Evolutionary conservation across 306 rosid species (phyloP).

Genomic region (Myrica gale): DNA sequence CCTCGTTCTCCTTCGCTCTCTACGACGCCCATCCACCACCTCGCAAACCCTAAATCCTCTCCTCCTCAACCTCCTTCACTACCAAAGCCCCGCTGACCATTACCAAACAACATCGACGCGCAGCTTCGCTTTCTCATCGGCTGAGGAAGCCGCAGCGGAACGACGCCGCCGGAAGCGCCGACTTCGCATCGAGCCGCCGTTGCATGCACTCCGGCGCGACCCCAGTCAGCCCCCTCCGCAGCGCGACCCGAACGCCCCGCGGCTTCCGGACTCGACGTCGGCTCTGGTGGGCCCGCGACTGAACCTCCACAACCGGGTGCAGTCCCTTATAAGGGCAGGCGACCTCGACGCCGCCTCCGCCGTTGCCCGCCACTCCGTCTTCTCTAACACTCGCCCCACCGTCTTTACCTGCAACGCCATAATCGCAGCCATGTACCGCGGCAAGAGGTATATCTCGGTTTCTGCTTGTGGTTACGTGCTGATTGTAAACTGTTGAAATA

Average conservation of each 20-base stretch:
- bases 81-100: background rate
- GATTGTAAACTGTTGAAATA: background rate
- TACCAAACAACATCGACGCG: background rate
- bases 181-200: conserved; percentile 87
- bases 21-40: conserved; percentile 35
- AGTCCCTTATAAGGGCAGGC: conserved; percentile 83
- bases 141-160: conserved; percentile 95
- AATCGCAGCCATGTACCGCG: conserved; percentile 89
- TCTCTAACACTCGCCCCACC: conserved; percentile 89
- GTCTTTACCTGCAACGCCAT: conserved; percentile 98
- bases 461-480: background rate
- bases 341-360: conserved; percentile 87
- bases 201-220: conserved; percentile 76
- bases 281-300: conserved; percentile 78
- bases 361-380: conserved; percentile 74
- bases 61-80: background rate
- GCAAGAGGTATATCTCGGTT: conserved; percentile 45
- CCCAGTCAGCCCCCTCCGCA: conserved; percentile 39
- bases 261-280: conserved; percentile 84
- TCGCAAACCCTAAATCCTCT: conserved; percentile 21
- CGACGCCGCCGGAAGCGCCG: conserved; percentile 91
- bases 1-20: conserved; percentile 60
- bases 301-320: conserved; percentile 89
- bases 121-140: conserved; percentile 78
- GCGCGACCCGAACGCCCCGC: conserved; percentile 85